Evolutionary conservation across 2,329 filamentous ascomycete genomes (phyloP).

Genomic region (Arthrobotrys entomopaga): DNA sequence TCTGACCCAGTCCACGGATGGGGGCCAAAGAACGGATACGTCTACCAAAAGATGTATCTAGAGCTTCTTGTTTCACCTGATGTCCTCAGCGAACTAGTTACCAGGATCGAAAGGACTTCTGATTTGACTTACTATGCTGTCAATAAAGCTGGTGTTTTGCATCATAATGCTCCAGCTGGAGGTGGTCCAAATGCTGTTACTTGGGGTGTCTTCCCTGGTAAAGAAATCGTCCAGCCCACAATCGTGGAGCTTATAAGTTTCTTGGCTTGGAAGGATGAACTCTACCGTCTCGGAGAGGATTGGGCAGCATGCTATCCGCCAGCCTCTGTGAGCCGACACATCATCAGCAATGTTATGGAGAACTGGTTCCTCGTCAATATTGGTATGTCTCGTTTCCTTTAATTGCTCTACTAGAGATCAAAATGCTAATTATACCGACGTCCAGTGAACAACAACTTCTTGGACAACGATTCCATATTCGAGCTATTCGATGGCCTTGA

Average conservation of each 20-base stretch:
- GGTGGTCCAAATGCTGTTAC: slow-evolving; percentile 97
- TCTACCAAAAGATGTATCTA: slow-evolving; percentile 97
- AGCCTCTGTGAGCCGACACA: slow-evolving; percentile 76
- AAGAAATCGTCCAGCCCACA: slow-evolving; percentile 99
- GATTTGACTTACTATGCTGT: slow-evolving; percentile 95
- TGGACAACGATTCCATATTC: slow-evolving; percentile 82
- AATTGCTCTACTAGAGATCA: not conserved
- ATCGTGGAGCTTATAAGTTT: slow-evolving; percentile 98
- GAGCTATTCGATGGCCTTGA: slow-evolving; percentile 81
- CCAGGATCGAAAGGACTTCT: slow-evolving; percentile 78
- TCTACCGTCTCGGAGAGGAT: slow-evolving; percentile 88
- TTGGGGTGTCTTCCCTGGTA: slow-evolving; percentile 98
- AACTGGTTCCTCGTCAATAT: slow-evolving; percentile 96
- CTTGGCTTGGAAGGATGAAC: slow-evolving; percentile 98
- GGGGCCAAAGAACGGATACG: slow-evolving; percentile 94
- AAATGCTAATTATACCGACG: slow-evolving; percentile 56
- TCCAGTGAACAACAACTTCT: slow-evolving; percentile 96
- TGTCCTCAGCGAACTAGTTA: slow-evolving; percentile 79
- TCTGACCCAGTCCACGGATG: slow-evolving; percentile 88
- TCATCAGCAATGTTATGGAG: slow-evolving; percentile 86
- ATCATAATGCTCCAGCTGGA: slow-evolving; percentile 79
- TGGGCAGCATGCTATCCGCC: slow-evolving; percentile 92
- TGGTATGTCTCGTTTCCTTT: slow-evolving; percentile 68
- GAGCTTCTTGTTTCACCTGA: slow-evolving; percentile 87
- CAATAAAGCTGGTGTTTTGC: slow-evolving; percentile 81